Evolutionary conservation across 2,329 filamentous ascomycete species (phyloP).

Genomic region (Emergomyces africanus): DNA sequence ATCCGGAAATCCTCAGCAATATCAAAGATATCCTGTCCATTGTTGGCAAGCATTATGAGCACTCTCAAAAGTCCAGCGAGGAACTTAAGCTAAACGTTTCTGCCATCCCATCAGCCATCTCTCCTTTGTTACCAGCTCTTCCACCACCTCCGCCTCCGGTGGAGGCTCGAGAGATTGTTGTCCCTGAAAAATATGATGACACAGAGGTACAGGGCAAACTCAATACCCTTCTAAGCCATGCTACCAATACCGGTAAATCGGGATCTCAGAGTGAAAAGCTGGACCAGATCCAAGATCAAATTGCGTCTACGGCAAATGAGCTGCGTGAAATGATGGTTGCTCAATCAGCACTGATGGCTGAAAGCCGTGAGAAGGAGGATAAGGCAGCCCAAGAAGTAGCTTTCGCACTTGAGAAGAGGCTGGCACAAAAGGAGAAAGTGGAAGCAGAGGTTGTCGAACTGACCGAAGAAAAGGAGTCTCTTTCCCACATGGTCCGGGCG

Average conservation of each 20-base stretch:
- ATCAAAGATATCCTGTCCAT: constrained; percentile 75
- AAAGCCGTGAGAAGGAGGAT: constrained; percentile 68
- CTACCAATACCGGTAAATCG: constrained; percentile 52
- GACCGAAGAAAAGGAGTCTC: constrained; percentile 48
- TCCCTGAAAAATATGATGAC: constrained; percentile 44
- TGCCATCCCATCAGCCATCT: constrained; percentile 38
- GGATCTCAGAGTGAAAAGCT: constrained; percentile 67
- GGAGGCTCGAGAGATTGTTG: constrained; percentile 17
- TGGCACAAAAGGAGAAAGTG: constrained; percentile 51
- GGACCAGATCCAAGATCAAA: constrained; percentile 78
- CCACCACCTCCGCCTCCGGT: constrained; percentile 21
- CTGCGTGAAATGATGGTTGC: constrained; percentile 68
- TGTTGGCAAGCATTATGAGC: constrained; percentile 77
- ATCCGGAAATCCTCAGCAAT: constrained; percentile 77
- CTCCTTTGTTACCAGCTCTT: constrained; percentile 43
- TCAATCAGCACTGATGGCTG: constrained; percentile 60
- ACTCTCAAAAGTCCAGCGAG: constrained; percentile 57
- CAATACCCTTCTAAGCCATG: constrained; percentile 33
- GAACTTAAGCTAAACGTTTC: constrained; percentile 47
- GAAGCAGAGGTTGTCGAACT: constrained; percentile 40
- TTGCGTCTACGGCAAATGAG: constrained; percentile 70
- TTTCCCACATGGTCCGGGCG: constrained; percentile 42
- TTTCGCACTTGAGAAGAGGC: constrained; percentile 65
- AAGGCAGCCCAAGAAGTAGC: constrained; percentile 68
- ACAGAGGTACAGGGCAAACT: constrained; percentile 47